phyloP scores from a whole-genome alignment of 2,329 filamentous ascomycete genomes.

The Arthrobotrys sinensis region DNA sequence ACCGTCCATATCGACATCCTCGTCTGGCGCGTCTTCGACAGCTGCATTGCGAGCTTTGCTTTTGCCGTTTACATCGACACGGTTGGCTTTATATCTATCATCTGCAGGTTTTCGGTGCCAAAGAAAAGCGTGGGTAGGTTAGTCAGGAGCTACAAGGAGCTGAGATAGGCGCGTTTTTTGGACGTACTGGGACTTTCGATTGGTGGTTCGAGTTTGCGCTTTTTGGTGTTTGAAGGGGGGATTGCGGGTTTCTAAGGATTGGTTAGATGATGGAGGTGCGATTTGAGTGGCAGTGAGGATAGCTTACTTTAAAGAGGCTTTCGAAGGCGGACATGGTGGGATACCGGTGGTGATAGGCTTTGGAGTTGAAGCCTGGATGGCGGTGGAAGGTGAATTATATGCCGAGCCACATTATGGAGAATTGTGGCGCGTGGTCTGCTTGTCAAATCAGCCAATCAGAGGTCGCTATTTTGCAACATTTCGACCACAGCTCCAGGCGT shows the following conservation, averaged over 20 bases:
- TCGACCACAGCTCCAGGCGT: background rate
- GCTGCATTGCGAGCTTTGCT: conserved; percentile 65
- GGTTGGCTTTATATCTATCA: conserved; percentile 77
- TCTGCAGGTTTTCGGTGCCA: conserved; percentile 67
- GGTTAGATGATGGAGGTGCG: background rate
- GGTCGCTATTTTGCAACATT: background rate
- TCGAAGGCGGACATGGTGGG: conserved; percentile 59
- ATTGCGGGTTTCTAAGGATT: conserved; percentile 63
- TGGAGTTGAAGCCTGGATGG: background rate
- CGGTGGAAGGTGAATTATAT: background rate
- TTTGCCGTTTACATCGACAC: conserved; percentile 70
- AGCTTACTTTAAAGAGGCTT: conserved; percentile 58
- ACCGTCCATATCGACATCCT: conserved; percentile 68
- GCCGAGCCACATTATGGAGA: background rate
- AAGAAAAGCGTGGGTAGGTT: background rate
- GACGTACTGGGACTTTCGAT: conserved; percentile 74
- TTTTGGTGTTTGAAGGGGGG: conserved; percentile 68
- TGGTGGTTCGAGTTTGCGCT: conserved; percentile 76
- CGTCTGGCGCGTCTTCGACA: conserved; percentile 70
- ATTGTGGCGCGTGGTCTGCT: background rate
- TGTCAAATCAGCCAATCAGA: background rate
- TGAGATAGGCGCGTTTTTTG: conserved; percentile 8
- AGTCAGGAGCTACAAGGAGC: conserved; percentile 11
- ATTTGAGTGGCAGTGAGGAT: background rate
- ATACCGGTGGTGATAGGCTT: conserved; percentile 10